phyloP scores from a whole-genome alignment of 768 basidiomycete species.

The Astraeus odoratus region DNA sequence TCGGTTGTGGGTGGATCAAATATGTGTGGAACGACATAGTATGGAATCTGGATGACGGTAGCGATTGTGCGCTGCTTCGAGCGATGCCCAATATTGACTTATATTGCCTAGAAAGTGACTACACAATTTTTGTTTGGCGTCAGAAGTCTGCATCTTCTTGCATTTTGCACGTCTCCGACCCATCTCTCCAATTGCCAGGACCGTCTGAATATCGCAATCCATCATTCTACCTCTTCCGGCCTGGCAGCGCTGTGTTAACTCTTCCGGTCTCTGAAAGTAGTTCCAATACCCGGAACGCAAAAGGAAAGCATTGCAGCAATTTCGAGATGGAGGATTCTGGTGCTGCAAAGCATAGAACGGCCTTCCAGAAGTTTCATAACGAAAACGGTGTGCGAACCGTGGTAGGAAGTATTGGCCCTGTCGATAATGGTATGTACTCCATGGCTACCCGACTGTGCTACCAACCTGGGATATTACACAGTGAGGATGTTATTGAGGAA shows the following conservation, averaged over 20 bases:
- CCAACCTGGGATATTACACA: constrained; percentile 22
- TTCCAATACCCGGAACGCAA: constrained; percentile 36
- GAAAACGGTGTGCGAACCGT: constrained; percentile 94
- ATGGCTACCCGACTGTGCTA: background rate
- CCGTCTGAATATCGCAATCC: constrained; percentile 63
- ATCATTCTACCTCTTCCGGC: constrained; percentile 60
- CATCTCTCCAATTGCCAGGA: constrained; percentile 47
- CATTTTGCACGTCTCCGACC: constrained; percentile 55
- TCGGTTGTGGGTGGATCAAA: constrained; percentile 78
- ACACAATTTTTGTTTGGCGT: constrained; percentile 79
- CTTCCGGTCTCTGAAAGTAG: constrained; percentile 26
- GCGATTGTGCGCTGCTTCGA: constrained; percentile 9
- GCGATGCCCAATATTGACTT: background rate
- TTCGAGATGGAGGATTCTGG: constrained; percentile 33
- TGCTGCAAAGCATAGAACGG: constrained; percentile 59
- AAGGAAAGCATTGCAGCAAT: constrained; percentile 22
- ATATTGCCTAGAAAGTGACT: constrained; percentile 64
- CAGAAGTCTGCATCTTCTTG: constrained; percentile 35
- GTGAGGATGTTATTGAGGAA: constrained; percentile 91
- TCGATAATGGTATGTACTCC: constrained; percentile 59
- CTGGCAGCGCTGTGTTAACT: constrained; percentile 19
- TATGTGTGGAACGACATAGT: constrained; percentile 74
- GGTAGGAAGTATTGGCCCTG: constrained; percentile 85
- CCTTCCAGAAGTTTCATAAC: constrained; percentile 80
- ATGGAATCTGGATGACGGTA: constrained; percentile 91